Base-by-base conservation (phyloP, 805 yeast genomes). In the Lipomyces spencermartinsiae region DNA sequence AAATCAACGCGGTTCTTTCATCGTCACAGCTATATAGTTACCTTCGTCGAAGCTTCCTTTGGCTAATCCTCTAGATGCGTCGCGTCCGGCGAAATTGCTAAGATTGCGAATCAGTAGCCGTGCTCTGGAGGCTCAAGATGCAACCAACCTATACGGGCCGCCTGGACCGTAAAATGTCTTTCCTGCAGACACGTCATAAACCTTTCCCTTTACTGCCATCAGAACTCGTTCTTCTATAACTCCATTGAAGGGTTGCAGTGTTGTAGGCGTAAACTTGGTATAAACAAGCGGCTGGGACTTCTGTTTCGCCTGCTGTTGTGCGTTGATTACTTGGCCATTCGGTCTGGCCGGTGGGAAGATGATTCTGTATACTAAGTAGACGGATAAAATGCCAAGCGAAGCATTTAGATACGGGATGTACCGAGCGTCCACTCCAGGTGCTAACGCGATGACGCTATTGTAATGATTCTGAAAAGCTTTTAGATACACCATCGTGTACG, bases 171-270 rank as follows among this genome's bases (percentile, higher is more conserved):
- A 92, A 57, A 88, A 88, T 16, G 84, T 86, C n/a, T 76, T 73
- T 74, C 92, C 92, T 57, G 81, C 76, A 0, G 91, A 83, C 12
- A 92, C 97, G 74, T 92, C 97, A 76, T 90, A 92, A 9, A 92
- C 86, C 2, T 82, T 82, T 22, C 97, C 94, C 69, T 87, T 86
- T 74, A 92, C 87, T 6, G 87, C 95, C 29, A 92, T 89, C 77
- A 87, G 90, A 71, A 90, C 83, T 66, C 84, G 79, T 22, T 58
- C 61, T n/a, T 67, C 31, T 60, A 80, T 76, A 14, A 77, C 79
- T 7, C 87, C 87, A 78, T 94, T 92, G 81, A 80, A 93, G 73
- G 87, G 88, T 66, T 86, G 85, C 33, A 94, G 81, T 1, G 91
- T 85, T 65, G 81, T 77, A 34, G 98, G 98, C 8, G 93, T 92